Evolutionary conservation across 1,284 basidiomycete genomes (phyloP), one percentile per base, ranked within the genome.

Genomic region (Austroboletus rostrupii): DNA sequence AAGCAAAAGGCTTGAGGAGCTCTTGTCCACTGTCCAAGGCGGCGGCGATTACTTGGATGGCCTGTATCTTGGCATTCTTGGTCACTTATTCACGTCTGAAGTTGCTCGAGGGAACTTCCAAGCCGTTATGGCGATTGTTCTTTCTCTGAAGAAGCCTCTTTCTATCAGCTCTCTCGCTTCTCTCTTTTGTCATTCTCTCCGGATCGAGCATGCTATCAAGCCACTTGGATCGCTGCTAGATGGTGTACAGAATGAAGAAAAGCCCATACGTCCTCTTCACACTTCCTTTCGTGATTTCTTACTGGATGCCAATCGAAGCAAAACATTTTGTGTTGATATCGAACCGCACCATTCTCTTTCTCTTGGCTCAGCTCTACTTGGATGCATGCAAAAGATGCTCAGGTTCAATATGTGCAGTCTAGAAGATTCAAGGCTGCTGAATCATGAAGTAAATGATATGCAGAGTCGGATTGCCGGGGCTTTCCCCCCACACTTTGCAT

Each of bases 401-500:
- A 26, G 23, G 23, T 26, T 26, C 23, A 26, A 26, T 8, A 26
- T 26, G 26, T 47, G 45, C 19, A n/a, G 26, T 26, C 37, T 47
- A 5, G 26, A 40, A 13, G 45, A 47, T 13, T 33, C 47, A 19
- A 9, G 38, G 8, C 2, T 45, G 7, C 26, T 1, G 1, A 36
- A 36, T 19, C 9, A 14, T n/a, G 16, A 36, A 19, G 35, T 36
- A 11, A 7, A 38, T 11, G 21, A 44, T 16, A 19, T 52, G n/a
- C 5, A 2, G 5, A 12, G 1, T 26, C 39, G 7, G 6, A 40
- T 51, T 5, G 14, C 3, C 8, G 20, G 20, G 5, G 31, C n/a
- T 10, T 47, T 52, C 9, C 31, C 49, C 8, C 52, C 49, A 2
- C 37, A 43, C 8, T 37, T 53, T 1, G 21, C 37, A 21, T 48